A percentile compares a stretch with the other conserved stretches of the same genome.
These are phyloP conservation scores for Hymenoscyphus fructigenus DNA, from an alignment of 2,329 filamentous ascomycete species.

Conservation along the genomic window DNA sequence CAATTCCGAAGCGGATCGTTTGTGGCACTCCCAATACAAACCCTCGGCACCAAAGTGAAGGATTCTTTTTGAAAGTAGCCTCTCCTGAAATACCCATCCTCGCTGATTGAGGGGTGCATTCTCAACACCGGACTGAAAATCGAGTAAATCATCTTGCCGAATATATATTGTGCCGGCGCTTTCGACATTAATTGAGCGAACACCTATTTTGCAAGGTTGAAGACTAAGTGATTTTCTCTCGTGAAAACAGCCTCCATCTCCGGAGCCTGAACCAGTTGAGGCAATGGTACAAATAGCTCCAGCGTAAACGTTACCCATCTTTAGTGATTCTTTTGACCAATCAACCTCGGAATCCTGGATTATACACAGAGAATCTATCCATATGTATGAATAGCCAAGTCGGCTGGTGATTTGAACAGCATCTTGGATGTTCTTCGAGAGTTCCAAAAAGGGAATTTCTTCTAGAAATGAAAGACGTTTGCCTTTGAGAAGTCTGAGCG, in stretches of 20 bases:
- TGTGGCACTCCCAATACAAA: neutral
- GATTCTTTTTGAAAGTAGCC: neutral
- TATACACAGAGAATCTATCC: constrained; percentile 5
- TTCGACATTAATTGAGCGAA: too few species aligned
- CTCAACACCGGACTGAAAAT: neutral
- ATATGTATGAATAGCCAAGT: neutral
- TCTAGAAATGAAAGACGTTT: neutral
- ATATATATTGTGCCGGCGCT: too few species aligned
- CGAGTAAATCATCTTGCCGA: too few species aligned
- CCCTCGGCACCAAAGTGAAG: neutral
- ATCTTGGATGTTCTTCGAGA: neutral
- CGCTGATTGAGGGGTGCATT: neutral
- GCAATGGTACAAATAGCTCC: neutral
- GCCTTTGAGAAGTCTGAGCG: too few species aligned
- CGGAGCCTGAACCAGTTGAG: neutral
- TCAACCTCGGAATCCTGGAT: neutral
- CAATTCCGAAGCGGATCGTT: too few species aligned
- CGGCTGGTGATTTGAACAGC: neutral
- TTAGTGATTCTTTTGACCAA: neutral
- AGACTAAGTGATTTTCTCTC: too few species aligned
- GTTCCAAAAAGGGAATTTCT: neutral
- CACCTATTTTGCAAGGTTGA: too few species aligned
- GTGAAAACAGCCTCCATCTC: too few species aligned
- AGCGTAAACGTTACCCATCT: neutral
- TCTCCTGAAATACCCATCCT: neutral